phyloP scores from a whole-genome alignment of 345 rosid genomes.

The Bruguiera sexangula region DNA sequence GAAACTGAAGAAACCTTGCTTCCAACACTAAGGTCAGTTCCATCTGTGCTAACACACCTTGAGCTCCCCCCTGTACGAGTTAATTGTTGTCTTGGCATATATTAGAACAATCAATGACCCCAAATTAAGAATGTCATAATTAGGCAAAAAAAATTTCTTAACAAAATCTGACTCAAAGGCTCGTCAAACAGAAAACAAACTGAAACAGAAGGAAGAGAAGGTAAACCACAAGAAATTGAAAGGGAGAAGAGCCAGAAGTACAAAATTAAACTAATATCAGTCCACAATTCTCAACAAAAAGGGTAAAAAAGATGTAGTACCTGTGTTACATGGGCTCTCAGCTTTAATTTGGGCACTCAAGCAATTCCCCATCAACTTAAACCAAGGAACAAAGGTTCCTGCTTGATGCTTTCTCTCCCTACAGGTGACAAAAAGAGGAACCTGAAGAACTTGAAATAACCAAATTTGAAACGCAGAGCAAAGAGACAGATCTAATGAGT shows the following conservation, averaged over 20 bases:
- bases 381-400: slow-evolving; percentile 19
- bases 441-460: slow-evolving; percentile 17
- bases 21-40: slow-evolving; percentile 43
- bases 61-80: slow-evolving; percentile 43
- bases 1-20: slow-evolving; percentile 58
- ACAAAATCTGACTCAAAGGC: neutral
- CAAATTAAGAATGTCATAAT: slow-evolving; percentile 6
- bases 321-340: slow-evolving; percentile 68
- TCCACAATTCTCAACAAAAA: slow-evolving; percentile 8
- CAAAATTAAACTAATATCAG: neutral
- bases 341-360: slow-evolving; percentile 86
- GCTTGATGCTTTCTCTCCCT: slow-evolving; percentile 27
- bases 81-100: slow-evolving; percentile 5
- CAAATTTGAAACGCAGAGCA: slow-evolving; percentile 13
- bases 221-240: neutral
- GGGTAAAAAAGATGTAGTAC: slow-evolving; percentile 26
- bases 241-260: neutral
- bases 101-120: neutral
- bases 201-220: neutral
- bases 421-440: slow-evolving; percentile 17
- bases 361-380: slow-evolving; percentile 74
- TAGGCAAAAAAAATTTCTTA: slow-evolving; percentile 1
- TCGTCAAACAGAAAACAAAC: slow-evolving; percentile 8
- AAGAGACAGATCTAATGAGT: slow-evolving; percentile 35
- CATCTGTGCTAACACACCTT: slow-evolving; percentile 43